A percentile compares a stretch with the other conserved stretches of the same genome.
Evolutionary conservation across 2,329 filamentous ascomycete genomes (phyloP).

Genomic region (Curvularia lunata): DNA sequence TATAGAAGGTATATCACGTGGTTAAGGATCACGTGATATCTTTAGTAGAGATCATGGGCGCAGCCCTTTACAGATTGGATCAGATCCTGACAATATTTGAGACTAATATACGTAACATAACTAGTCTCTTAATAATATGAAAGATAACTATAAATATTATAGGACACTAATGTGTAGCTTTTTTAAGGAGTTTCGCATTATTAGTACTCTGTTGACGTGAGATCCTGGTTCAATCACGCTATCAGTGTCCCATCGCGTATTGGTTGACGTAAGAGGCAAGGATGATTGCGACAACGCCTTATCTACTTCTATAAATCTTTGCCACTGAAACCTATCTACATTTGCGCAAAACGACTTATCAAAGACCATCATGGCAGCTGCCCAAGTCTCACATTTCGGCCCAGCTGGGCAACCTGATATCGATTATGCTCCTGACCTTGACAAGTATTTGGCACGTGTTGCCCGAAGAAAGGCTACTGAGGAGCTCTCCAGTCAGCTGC

Average conservation of each 20-base stretch:
- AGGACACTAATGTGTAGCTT: no score
- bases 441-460: constrained; percentile 61
- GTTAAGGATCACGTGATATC: no score
- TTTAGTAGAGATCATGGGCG: no score
- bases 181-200: background rate
- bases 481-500: constrained; percentile 49
- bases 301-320: background rate
- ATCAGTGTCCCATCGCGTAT: background rate
- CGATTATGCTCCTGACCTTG: constrained; percentile 60
- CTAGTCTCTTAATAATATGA: no score
- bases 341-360: background rate
- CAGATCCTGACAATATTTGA: no score
- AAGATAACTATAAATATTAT: no score
- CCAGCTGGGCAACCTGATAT: constrained; percentile 64
- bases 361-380: background rate
- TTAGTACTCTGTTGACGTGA: background rate
- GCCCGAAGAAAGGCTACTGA: constrained; percentile 54
- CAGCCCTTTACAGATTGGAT: no score
- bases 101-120: no score
- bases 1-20: no score
- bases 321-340: background rate
- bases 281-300: background rate
- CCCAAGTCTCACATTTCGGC: background rate
- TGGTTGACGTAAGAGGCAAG: background rate
- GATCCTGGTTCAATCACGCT: background rate